phyloP scores from a whole-genome alignment of 257 asterid species.

The Primulina tabacum region DNA sequence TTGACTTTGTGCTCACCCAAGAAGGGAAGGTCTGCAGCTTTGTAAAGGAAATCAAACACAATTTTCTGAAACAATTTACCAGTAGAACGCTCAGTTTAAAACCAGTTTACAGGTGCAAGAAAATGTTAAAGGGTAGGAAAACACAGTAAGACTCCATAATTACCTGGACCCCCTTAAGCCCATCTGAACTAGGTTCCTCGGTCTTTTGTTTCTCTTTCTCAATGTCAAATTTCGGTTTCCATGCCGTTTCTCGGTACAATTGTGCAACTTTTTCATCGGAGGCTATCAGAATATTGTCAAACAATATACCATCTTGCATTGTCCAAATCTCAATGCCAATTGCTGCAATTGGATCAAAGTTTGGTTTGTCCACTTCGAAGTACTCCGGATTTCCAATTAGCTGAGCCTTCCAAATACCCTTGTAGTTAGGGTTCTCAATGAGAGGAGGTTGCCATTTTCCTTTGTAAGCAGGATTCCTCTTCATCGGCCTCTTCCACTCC shows the following conservation, averaged over 20 bases:
- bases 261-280: conserved; percentile 67
- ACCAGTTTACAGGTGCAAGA: neutral
- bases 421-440: conserved; percentile 83
- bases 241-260: conserved; percentile 50
- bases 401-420: conserved; percentile 93
- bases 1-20: conserved; percentile 74
- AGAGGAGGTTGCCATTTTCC: conserved; percentile 90
- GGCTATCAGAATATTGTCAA: conserved; percentile 79
- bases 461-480: conserved; percentile 82
- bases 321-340: conserved; percentile 98
- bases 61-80: conserved; percentile 51
- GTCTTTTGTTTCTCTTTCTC: conserved; percentile 81
- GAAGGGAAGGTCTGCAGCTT: conserved; percentile 76
- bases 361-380: conserved; percentile 72
- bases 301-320: conserved; percentile 90
- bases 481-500: conserved; percentile 89
- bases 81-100: neutral
- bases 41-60: conserved; percentile 76
- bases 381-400: conserved; percentile 78
- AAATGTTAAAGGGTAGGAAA: neutral
- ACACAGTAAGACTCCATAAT: neutral
- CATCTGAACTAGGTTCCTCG: conserved; percentile 62
- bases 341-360: conserved; percentile 95
- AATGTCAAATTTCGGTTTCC: conserved; percentile 78
- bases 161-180: conserved; percentile 84